Evolutionary conservation across 371 early-diverging fungal genomes (phyloP), one percentile per base, ranked within the genome.

Genomic region (Fennellomyces sp.): DNA sequence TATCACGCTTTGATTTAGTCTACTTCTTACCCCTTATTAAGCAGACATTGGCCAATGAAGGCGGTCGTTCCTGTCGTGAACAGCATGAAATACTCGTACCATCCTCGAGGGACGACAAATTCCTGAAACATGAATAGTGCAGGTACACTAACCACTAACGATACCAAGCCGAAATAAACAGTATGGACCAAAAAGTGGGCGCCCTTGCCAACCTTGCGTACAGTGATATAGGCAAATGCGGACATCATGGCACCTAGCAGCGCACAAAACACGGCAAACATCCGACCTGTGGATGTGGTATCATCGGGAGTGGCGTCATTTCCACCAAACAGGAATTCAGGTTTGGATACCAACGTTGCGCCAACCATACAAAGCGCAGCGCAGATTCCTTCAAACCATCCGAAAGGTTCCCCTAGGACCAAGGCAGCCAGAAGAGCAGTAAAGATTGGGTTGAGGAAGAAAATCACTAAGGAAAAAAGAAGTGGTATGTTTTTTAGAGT

Each of bases 371-470:
- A 87, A 4, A 84, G 51, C 2, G 72, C 53, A 0, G 86, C 74
- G 2, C 87, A 82, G 0, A 80, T 15, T 0, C 74, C 70, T 56
- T 94, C 91, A 39, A 87, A 74, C 1, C 52, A 36, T 0, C 81
- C 82, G 60, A 87, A 88, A 0, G 78, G 72, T 60, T 92, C 92
- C 21, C 78, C 72, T 3, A 93, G 73, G 21, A 78, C 64, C 28
- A 85, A 27, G 19, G 78, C 65, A 2, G 86, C 91, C 30, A 91
- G 59, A 21, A 93, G 63, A 0, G 88, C 84, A 11, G 90, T 91
- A 54, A 94, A 88, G 8, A 84, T 80, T 1, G 94, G 93, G 10
- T 85, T 84, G 13, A 89, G 74, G 64, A 91, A 92, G 65, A 92
- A 92, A 4, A 92, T 63, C 11, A 86, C 79, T 78, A 51, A 30